Evolutionary conservation across 176 grass and related monocot genomes (phyloP).

Genomic region (Olyra latifolia): DNA sequence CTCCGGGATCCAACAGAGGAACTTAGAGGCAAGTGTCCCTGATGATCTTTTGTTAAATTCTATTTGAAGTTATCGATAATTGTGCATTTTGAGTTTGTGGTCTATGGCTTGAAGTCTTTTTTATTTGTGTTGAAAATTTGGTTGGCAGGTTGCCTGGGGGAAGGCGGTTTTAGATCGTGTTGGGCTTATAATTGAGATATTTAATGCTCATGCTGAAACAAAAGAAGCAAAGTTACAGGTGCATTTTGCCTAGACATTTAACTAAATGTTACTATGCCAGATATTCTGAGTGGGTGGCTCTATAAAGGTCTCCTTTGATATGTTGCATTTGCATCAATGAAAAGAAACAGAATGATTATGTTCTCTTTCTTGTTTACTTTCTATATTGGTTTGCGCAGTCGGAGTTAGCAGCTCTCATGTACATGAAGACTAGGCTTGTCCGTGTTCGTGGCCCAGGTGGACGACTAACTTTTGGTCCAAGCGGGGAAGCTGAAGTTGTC

Average conservation of each 20-base stretch:
- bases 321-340: constrained; percentile 15
- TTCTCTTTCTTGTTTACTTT: constrained; percentile 31
- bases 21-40: constrained; percentile 74
- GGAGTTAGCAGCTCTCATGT: constrained; percentile 96
- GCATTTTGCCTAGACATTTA: constrained; percentile 19
- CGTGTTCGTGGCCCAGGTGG: constrained; percentile 85
- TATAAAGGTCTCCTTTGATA: background rate
- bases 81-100: background rate
- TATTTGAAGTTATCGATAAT: constrained; percentile 3
- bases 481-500: constrained; percentile 97
- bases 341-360: constrained; percentile 23
- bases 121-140: constrained; percentile 27
- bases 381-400: constrained; percentile 49
- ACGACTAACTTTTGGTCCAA: constrained; percentile 68
- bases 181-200: constrained; percentile 97
- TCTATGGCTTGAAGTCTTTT: background rate
- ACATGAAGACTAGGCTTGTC: constrained; percentile 95
- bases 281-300: constrained; percentile 3
- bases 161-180: constrained; percentile 91
- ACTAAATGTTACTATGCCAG: background rate
- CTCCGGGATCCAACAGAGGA: constrained; percentile 87
- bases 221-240: constrained; percentile 99
- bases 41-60: background rate
- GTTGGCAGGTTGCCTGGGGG: constrained; percentile 63
- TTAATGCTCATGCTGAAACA: constrained; percentile 96